Evolutionary conservation across 495 filamentous ascomycete genomes (phyloP).

Genomic region (Hyphodiscus hymeniophilus): DNA sequence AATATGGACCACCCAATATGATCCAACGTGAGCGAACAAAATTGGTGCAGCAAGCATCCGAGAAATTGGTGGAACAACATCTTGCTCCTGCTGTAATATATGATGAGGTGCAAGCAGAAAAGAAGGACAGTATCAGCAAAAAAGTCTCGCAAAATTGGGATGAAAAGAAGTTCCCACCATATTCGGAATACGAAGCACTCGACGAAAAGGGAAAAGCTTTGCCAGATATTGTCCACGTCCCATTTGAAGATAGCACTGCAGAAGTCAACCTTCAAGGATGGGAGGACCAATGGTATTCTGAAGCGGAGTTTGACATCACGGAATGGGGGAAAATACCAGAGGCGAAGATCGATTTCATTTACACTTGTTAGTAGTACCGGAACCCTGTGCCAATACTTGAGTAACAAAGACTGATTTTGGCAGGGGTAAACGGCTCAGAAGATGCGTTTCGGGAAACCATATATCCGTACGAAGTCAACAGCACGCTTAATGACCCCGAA

Average conservation of each 20-base stretch:
- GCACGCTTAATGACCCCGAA: constrained; percentile 31
- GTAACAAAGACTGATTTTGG: neutral
- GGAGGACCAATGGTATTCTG: constrained; percentile 35
- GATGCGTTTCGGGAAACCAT: constrained; percentile 27
- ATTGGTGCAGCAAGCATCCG: neutral
- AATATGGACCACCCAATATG: neutral
- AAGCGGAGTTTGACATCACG: constrained; percentile 20
- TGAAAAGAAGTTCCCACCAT: neutral
- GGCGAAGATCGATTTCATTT: constrained; percentile 37
- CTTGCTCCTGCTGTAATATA: neutral
- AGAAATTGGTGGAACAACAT: neutral
- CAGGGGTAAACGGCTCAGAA: constrained; percentile 35
- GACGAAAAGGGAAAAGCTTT: constrained; percentile 13
- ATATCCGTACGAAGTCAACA: constrained; percentile 30
- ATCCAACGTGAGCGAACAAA: neutral
- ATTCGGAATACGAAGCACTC: neutral
- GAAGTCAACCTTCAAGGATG: constrained; percentile 30
- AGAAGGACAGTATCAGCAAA: neutral
- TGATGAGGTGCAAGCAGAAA: neutral
- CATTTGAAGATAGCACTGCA: constrained; percentile 30
- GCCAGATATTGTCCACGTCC: constrained; percentile 31
- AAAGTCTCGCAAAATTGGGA: neutral
- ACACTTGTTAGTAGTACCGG: constrained; percentile 24
- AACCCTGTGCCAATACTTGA: neutral
- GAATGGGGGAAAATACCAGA: constrained; percentile 24